A percentile compares a stretch with the other conserved stretches of the same genome.
Conservation (phyloP, 306 rosid genomes). For the Sphenostylis stenocarpa region DNA sequence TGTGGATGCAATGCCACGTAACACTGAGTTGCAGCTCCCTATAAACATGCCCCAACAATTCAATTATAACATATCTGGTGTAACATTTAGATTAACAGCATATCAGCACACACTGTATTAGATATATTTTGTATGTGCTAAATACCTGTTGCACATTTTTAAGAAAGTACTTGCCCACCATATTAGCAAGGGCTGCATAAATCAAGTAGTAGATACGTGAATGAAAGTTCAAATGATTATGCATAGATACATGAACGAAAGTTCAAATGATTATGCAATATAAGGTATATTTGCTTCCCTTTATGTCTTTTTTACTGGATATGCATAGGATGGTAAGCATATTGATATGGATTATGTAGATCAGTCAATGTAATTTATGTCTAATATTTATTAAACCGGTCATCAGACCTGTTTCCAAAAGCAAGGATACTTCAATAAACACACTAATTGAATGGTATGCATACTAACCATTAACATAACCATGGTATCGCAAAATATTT, state of each 20-base stretch:
- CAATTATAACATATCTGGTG: slow-evolving; percentile 22
- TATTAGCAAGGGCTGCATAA: slow-evolving; percentile 52
- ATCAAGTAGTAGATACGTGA: slow-evolving; percentile 23
- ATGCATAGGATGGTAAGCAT: slow-evolving; percentile 4
- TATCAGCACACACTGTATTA: background rate
- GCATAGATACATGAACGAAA: slow-evolving; percentile 13
- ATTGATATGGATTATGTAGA: slow-evolving; percentile 1
- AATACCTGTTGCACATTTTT: slow-evolving; percentile 73
- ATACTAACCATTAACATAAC: slow-evolving; percentile 54
- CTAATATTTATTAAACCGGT: slow-evolving; percentile 8
- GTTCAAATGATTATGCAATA: background rate
- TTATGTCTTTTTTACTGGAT: background rate
- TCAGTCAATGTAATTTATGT: slow-evolving; percentile 3
- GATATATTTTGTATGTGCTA: background rate
- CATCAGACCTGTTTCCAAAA: background rate
- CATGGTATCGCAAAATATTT: slow-evolving; percentile 58
- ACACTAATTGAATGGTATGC: background rate
- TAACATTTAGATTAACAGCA: background rate
- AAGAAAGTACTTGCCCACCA: slow-evolving; percentile 53
- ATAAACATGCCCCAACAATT: slow-evolving; percentile 32
- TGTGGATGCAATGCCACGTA: slow-evolving; percentile 77
- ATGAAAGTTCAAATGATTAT: background rate
- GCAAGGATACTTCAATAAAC: slow-evolving; percentile 1
- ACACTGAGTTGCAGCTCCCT: slow-evolving; percentile 95
- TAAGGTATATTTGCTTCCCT: too few species aligned